phyloP scores from a whole-genome alignment of 2,329 filamentous ascomycete genomes.

The Sarocladiaceae sp. region DNA sequence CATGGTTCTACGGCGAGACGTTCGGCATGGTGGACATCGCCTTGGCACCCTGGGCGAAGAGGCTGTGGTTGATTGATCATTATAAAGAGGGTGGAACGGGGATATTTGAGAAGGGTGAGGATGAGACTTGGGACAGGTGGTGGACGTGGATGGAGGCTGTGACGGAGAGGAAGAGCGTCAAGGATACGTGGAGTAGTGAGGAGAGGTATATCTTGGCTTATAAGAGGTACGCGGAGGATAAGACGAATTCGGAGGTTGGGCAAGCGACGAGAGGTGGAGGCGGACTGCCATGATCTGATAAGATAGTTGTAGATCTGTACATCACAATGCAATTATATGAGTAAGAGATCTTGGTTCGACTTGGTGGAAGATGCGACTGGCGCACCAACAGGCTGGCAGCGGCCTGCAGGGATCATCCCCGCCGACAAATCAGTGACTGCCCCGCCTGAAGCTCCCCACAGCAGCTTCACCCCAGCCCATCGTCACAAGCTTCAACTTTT shows the following conservation, averaged over 20 bases:
- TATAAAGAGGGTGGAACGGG: conserved; percentile 59
- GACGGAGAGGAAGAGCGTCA: conserved; percentile 55
- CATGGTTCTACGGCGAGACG: conserved; percentile 62
- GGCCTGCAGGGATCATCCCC: no score
- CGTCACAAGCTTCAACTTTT: conserved; percentile 2
- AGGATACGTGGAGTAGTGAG: conserved; percentile 63
- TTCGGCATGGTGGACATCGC: conserved; percentile 68
- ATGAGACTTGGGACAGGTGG: conserved; percentile 61
- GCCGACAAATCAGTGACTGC: no score
- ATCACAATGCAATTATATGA: no score
- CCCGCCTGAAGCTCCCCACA: no score
- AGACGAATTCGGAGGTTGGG: conserved; percentile 56
- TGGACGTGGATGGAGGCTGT: conserved; percentile 59
- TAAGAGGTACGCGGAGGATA: conserved; percentile 61
- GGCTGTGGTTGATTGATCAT: conserved; percentile 70
- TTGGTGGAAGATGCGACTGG: no score
- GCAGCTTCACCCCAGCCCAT: no score
- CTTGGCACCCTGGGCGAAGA: conserved; percentile 68
- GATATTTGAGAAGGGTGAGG: conserved; percentile 47
- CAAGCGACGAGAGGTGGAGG: conserved; percentile 60
- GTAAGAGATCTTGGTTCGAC: no score
- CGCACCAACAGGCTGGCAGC: no score
- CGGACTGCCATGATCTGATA: conserved; percentile 51
- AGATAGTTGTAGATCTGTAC: background rate
- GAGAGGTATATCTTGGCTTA: conserved; percentile 67